Evolutionary conservation across 192 early-diverging fungal genomes (phyloP), one percentile per base, ranked within the genome.

Genomic region (Podila epigama): DNA sequence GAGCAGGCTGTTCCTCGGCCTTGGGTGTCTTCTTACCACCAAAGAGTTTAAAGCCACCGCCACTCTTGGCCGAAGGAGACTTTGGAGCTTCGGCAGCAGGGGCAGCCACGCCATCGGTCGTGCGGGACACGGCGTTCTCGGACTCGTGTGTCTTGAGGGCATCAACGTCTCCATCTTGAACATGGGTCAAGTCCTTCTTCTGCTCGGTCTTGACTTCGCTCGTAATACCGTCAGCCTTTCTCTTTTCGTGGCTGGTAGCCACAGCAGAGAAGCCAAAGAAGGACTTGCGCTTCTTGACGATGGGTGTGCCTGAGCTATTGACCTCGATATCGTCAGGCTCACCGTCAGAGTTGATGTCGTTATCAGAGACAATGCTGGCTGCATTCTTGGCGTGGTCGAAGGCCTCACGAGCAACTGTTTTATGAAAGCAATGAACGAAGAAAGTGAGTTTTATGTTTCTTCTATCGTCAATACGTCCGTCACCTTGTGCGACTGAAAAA

Each of bases 121-220:
- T 77, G 28, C 68, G 73, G 4, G 73, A 55, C 55, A 77, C 73
- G 9, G 73, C 73, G 42, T 77, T 77, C 36, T 63, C 34, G 20
- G 73, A 77, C 52, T 77, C 73, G 56, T 77, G 73, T 13, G 73
- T 77, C 73, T 77, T 77, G 60, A 77, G 73, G 2, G 73, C 73
- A 48, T 77, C 73, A 36, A 77, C 73, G 27, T 68, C 61, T 5
- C 51, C 73, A 0, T 77, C 73, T 42, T 77, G 73, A 36, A 77
- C 73, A 29, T 77, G 73, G 35, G 65, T 68, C 10, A 77, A 12
- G 6, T 77, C 73, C 51, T 77, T 34, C 54, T 77, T 61, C 51
- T 77, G 62, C 66, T 77, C 73, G 0, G 66, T 64, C 34, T 59
- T 63, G 25, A 77, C 65, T 40, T 77, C 73, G 8, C 48, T 77